Base-by-base conservation (phyloP, 108 stramenopile genomes). In the Cyclotella kingstonii region DNA sequence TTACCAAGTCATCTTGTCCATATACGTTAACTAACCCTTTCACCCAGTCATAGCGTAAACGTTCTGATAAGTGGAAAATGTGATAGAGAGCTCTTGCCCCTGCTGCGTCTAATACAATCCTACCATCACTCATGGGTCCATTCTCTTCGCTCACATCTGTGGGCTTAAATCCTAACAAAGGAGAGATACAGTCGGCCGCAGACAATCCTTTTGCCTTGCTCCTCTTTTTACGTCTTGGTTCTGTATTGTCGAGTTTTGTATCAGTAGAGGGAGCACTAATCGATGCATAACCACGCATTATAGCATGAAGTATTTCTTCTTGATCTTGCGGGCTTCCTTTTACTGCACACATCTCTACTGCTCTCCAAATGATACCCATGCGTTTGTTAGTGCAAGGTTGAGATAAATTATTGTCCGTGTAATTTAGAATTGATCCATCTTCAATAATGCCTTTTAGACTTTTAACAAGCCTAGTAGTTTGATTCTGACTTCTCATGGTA, bases 341-440 rank as follows among this genome's bases (percentile, higher is more conserved):
- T 34, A 66, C 75, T 17, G 84, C 78, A 30, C 84, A 81, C 48
- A 89, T 76, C 70, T 93, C 91, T n/a, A 71, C 50, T 41, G 83
- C 66, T 38, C 91, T 57, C 91, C 91, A 93, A 8, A 93, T 46
- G 39, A 93, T 80, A 5, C 91, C 88, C 63, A 70, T 65, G 38
- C 75, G 68, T 31, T 50, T 52, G 18, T 51, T 73, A 27, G 41
- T 56, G 4, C 36, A 29, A 43, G 25, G 15, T 10, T n/a, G 0
- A 17, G 14, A n/a, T 26, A 27, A 73, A 41, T 41, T 83, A 55
- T 54, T 55, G 68, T 39, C 74, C 76, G 28, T 59, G 33, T 28
- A 55, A 4, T 71, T 84, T 71, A 44, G 80, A 22, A 81, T 72
- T 14, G 80, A 66, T 30, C 91, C 91, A 65, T 74, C 78, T 17